Percentiles rank a stretch among this genome's conserved stretches.
Conservation (phyloP, 148 eudicot species). For the Dianthus caryophyllus region DNA sequence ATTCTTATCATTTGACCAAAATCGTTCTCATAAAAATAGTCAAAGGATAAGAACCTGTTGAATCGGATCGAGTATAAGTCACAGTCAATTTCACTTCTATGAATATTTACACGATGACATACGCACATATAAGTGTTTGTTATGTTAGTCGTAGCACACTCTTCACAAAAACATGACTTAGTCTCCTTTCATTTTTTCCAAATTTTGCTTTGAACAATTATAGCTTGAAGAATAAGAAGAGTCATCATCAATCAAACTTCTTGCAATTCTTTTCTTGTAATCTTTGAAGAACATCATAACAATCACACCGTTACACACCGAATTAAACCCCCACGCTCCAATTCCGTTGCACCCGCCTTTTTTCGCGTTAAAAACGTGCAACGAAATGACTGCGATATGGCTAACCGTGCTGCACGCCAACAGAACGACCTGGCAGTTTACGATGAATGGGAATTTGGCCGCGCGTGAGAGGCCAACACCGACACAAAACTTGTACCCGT, state of each 20-base stretch:
- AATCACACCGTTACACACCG: slow-evolving; percentile 25
- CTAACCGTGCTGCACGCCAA: slow-evolving; percentile 35
- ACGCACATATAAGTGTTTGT: too few species aligned
- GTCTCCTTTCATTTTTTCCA: background rate
- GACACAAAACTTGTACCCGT: slow-evolving; percentile 39
- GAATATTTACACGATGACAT: too few species aligned
- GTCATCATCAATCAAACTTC: slow-evolving; percentile 16
- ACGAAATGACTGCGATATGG: slow-evolving; percentile 38
- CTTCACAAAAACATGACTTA: background rate
- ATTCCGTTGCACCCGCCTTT: slow-evolving; percentile 60
- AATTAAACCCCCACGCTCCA: slow-evolving; percentile 46
- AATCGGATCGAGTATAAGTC: too few species aligned
- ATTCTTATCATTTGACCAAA: too few species aligned
- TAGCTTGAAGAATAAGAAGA: slow-evolving; percentile 12
- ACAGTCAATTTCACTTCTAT: too few species aligned
- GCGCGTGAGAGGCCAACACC: slow-evolving; percentile 30
- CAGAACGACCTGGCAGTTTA: slow-evolving; percentile 35
- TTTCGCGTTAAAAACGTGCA: slow-evolving; percentile 25
- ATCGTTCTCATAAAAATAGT: too few species aligned
- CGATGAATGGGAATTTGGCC: slow-evolving; percentile 32
- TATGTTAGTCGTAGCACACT: too few species aligned
- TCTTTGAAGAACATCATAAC: slow-evolving; percentile 31
- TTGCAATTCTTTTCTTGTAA: slow-evolving; percentile 19
- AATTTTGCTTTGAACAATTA: slow-evolving; percentile 1
- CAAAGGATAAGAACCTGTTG: too few species aligned